Evolutionary conservation across 2,329 filamentous ascomycete genomes (phyloP).

Genomic region (Rhynchosporium secalis): DNA sequence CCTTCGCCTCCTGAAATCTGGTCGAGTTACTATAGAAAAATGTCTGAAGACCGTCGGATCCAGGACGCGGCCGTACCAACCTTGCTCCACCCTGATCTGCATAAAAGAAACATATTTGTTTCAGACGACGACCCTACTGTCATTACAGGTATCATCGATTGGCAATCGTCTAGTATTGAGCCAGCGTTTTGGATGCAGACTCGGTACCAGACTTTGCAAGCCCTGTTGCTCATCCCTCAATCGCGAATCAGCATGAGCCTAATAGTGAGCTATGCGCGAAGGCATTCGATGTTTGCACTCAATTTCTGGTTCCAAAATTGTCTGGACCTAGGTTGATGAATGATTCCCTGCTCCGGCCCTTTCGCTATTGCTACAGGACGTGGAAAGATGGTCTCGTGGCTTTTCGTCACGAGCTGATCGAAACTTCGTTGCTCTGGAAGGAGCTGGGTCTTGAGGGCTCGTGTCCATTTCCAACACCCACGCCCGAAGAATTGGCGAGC

Average conservation of each 20-base stretch:
- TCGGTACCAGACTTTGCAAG: conserved; percentile 44
- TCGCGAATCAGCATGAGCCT: conserved; percentile 36
- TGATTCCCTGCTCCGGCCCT: conserved; percentile 42
- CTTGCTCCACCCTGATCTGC: conserved; percentile 44
- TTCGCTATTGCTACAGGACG: conserved; percentile 44
- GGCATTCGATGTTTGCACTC: conserved; percentile 40
- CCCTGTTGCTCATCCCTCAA: conserved; percentile 19
- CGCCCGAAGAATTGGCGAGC: conserved; percentile 22
- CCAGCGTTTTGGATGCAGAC: conserved; percentile 44
- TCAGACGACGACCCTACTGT: conserved; percentile 42
- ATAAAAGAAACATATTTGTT: conserved; percentile 47
- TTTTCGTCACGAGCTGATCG: conserved; percentile 44
- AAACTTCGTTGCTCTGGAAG: conserved; percentile 42
- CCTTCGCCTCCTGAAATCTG: conserved; percentile 38
- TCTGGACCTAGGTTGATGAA: conserved; percentile 40
- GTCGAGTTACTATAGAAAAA: conserved; percentile 37
- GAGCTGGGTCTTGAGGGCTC: conserved; percentile 42
- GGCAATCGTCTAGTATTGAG: conserved; percentile 45
- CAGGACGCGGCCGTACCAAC: conserved; percentile 37
- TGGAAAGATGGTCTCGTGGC: conserved; percentile 45
- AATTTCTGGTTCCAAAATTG: conserved; percentile 39
- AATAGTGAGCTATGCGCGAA: conserved; percentile 27
- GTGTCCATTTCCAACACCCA: conserved; percentile 36
- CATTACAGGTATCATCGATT: conserved; percentile 45
- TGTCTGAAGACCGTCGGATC: conserved; percentile 37